phyloP scores from a whole-genome alignment of 257 asterid genomes.

The Cruciata laevipes region DNA sequence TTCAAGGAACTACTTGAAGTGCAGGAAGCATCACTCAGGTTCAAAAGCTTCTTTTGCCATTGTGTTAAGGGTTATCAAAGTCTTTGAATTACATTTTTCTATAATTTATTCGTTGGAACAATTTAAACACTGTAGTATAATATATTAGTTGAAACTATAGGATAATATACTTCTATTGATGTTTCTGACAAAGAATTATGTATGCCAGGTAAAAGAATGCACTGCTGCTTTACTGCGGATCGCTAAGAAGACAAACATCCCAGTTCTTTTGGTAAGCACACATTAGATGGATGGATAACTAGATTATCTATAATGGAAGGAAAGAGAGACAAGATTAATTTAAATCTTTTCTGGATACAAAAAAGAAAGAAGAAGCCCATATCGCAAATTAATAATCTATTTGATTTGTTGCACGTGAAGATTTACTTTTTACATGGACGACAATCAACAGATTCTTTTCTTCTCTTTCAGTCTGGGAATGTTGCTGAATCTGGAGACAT shows the following conservation, averaged over 20 bases:
- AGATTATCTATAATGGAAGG: not conserved
- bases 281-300: not conserved
- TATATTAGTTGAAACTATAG: not conserved
- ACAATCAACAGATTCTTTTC: slow-evolving; percentile 1
- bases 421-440: not conserved
- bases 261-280: slow-evolving; percentile 72
- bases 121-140: not conserved
- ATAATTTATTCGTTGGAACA: not conserved
- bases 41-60: slow-evolving; percentile 18
- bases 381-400: not conserved
- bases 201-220: slow-evolving; percentile 85
- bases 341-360: not conserved
- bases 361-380: not conserved
- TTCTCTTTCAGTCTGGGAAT: slow-evolving; percentile 69
- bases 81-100: not conserved
- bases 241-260: slow-evolving; percentile 81
- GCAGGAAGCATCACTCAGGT: slow-evolving; percentile 83
- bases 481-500: slow-evolving; percentile 90
- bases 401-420: not conserved
- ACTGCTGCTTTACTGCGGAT: slow-evolving; percentile 81
- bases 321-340: slow-evolving; percentile 1
- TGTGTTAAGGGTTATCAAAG: not conserved
- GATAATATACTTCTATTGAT: not conserved
- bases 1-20: slow-evolving; percentile 70
- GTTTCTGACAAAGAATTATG: not conserved